Percentiles rank a stretch among this genome's conserved stretches.
phyloP scores from a whole-genome alignment of 2,329 filamentous ascomycete species.

The Knufia fluminis region DNA sequence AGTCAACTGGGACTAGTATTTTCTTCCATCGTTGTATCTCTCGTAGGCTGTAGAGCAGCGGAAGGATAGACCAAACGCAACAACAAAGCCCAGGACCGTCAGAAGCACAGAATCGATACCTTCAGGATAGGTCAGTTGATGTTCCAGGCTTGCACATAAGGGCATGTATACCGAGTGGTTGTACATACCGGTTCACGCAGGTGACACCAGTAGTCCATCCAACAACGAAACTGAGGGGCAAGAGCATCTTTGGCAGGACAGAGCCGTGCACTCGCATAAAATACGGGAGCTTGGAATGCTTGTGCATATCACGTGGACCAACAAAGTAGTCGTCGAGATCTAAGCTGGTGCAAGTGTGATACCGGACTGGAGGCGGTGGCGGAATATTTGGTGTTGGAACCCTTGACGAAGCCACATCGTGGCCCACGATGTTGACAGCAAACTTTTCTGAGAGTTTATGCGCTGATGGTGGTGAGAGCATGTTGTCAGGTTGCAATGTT shows the following conservation, averaged over 20 bases:
- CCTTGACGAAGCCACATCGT: slow-evolving; percentile 14
- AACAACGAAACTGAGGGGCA: slow-evolving; percentile 56
- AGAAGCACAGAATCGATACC: slow-evolving; percentile 58
- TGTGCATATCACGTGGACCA: slow-evolving; percentile 56
- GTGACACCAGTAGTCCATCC: slow-evolving; percentile 60
- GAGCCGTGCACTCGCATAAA: slow-evolving; percentile 69
- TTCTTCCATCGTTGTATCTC: slow-evolving; percentile 53
- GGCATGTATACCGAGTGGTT: slow-evolving; percentile 25
- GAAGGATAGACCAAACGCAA: slow-evolving; percentile 69
- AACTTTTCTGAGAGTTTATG: neutral
- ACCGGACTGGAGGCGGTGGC: neutral
- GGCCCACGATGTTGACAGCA: neutral
- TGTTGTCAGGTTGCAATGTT: too few species aligned
- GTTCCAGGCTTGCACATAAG: slow-evolving; percentile 12
- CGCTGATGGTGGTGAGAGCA: too few species aligned
- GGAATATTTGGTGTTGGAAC: slow-evolving; percentile 1
- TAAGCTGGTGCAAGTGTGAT: slow-evolving; percentile 29
- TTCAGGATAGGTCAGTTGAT: slow-evolving; percentile 25
- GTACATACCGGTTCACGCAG: slow-evolving; percentile 40
- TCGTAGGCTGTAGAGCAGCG: slow-evolving; percentile 70
- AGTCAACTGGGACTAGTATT: slow-evolving; percentile 51
- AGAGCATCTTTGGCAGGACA: slow-evolving; percentile 63
- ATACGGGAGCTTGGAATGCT: slow-evolving; percentile 67
- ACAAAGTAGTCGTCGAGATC: slow-evolving; percentile 55
- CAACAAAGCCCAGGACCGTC: slow-evolving; percentile 72